Evolutionary conservation across 108 stramenopile genomes (phyloP).

Genomic region (Fistulifera pelliculosa): DNA sequence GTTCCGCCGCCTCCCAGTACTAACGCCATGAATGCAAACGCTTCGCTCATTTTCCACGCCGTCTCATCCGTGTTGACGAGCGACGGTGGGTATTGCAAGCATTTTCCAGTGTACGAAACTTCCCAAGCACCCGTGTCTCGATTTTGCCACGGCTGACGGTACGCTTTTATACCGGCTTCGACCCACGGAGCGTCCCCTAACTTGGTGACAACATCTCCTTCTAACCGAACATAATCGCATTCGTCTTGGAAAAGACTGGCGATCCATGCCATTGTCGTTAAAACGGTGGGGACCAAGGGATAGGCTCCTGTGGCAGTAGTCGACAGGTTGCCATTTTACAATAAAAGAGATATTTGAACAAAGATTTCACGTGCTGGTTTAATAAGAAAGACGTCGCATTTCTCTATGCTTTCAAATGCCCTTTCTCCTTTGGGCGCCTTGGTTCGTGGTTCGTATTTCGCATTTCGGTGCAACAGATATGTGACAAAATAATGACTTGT

Average conservation of each 20-base stretch:
- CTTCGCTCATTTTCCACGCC: slow-evolving; percentile 37
- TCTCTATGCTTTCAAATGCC: too few relatives aligned
- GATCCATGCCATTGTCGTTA: slow-evolving; percentile 39
- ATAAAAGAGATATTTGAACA: neutral
- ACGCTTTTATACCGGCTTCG: slow-evolving; percentile 53
- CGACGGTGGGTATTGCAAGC: slow-evolving; percentile 34
- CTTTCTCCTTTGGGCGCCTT: too few relatives aligned
- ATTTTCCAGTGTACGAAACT: slow-evolving; percentile 17
- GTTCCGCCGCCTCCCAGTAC: slow-evolving; percentile 60
- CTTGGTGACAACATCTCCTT: slow-evolving; percentile 30
- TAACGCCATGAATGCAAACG: slow-evolving; percentile 40
- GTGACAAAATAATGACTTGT: too few relatives aligned
- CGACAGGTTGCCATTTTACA: neutral
- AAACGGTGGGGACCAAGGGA: slow-evolving; percentile 21
- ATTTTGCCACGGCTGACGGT: slow-evolving; percentile 33
- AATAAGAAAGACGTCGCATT: too few relatives aligned
- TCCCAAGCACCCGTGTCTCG: slow-evolving; percentile 18
- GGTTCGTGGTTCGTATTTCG: too few relatives aligned
- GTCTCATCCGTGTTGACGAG: slow-evolving; percentile 31
- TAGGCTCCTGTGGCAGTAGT: slow-evolving; percentile 34
- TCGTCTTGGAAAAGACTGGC: slow-evolving; percentile 40
- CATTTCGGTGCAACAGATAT: too few relatives aligned
- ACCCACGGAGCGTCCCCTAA: slow-evolving; percentile 39
- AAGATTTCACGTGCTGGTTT: too few relatives aligned
- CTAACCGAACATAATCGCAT: slow-evolving; percentile 36